Conservation (phyloP, 345 rosid species). For the rapeseed (Brassica napus) region Da-Ae NC_063452.1:612001-612500, state of each 20-base stretch:
- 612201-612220: not conserved
- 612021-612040: not conserved
- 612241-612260: not conserved
- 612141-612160: not conserved
- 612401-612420: not conserved
- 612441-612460: not conserved
- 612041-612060: not conserved
- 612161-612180: not conserved
- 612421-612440: not conserved
- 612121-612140: not conserved
- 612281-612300: not conserved
- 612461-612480: not conserved
- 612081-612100: not conserved
- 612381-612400: not conserved
- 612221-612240: not conserved
- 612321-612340: constrained; percentile 7
- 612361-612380: not conserved
- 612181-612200: not conserved
- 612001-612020: not conserved
- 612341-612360: constrained; percentile 14
- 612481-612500: not conserved
- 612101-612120: not conserved
- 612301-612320: not conserved
- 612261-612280: not conserved
- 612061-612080: constrained; percentile 14